Base-by-base conservation (phyloP, 495 filamentous ascomycete genomes). In the Aspergillus sparsus region DNA sequence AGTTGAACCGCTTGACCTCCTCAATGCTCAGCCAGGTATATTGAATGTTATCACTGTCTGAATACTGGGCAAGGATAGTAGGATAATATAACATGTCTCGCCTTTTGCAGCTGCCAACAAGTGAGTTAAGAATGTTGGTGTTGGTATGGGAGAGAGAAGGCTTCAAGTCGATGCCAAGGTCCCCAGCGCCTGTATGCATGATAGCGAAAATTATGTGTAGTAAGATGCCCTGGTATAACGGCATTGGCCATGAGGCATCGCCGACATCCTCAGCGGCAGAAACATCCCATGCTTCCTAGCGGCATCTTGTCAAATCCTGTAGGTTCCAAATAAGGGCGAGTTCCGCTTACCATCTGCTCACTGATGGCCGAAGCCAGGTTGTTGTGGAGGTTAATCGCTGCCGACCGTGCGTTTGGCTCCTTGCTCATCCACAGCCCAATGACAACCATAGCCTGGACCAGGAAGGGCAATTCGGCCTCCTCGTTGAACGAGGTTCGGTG, bases 151-250 rank as follows among this genome's bases (percentile, higher is more conserved):
- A 13, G 5, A 74, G 13, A 50, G 65, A 61, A 0, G 55, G 33
- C 16, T 61, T 66, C 7, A 74, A 49, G 15, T 69, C 63, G 18
- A 70, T 46, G 2, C 56, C 35, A 1, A 69, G 5, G 13, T 31
- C 3, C n/a, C 16, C 18, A 12, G 21, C 16, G 21, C 44, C n/a
- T 44, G 58, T 56, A 7, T 49, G 21, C 0, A 70, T 21, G 7
- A 66, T 8, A 34, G 66, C 55, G 45, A 69, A 68, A 10, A 73
- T 70, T 6, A 70, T 54, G 33, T 73, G 71, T 7, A 75, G 45
- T 33, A 75, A 42, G 31, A 73, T 69, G n/a, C 65, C 67, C 53
- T 75, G 71, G 42, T 72, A 75, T 11, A 64, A 68, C 2, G 72
- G n/a, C 8, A 73, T 62, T 27, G 71, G 72, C 70, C 70, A 75